Conservation (phyloP, 106 monocot genomes). For the Dioscorea alata region DNA sequence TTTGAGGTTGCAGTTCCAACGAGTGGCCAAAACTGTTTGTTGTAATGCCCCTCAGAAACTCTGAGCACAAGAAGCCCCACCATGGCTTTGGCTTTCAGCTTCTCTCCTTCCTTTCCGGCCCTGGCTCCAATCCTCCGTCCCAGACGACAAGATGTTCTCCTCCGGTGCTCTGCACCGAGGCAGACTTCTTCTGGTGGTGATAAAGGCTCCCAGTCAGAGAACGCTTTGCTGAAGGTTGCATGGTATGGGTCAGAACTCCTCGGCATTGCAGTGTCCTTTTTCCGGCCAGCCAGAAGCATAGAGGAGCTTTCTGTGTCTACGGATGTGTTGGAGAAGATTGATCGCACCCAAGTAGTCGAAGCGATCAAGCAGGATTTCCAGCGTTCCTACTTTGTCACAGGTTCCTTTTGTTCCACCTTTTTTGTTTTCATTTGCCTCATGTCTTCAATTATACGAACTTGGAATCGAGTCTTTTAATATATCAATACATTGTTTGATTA, state of each 20-base stretch:
- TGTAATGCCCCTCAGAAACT: no score
- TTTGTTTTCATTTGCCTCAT: neutral
- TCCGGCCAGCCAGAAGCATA: constrained; percentile 29
- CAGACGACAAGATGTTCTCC: neutral
- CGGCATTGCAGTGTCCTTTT: constrained; percentile 61
- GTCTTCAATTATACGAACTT: neutral
- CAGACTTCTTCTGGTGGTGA: no score
- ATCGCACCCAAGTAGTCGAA: constrained; percentile 36
- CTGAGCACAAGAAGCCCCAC: neutral
- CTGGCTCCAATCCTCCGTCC: neutral
- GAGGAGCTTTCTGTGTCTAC: constrained; percentile 1
- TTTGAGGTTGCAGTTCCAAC: no score
- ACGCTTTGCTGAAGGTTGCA: constrained; percentile 55
- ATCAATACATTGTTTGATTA: neutral
- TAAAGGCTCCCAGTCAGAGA: constrained; percentile 28
- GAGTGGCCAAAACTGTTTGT: no score
- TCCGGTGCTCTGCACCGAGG: no score
- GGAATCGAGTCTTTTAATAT: neutral
- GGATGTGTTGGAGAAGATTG: constrained; percentile 2
- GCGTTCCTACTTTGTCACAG: constrained; percentile 85
- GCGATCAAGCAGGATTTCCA: constrained; percentile 70
- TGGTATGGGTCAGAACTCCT: constrained; percentile 94
- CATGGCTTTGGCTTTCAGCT: neutral
- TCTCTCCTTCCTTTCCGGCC: neutral
- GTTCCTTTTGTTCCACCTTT: constrained; percentile 6